phyloP scores from a whole-genome alignment of 176 grass and related monocot genomes.

The Oryza punctata region DNA sequence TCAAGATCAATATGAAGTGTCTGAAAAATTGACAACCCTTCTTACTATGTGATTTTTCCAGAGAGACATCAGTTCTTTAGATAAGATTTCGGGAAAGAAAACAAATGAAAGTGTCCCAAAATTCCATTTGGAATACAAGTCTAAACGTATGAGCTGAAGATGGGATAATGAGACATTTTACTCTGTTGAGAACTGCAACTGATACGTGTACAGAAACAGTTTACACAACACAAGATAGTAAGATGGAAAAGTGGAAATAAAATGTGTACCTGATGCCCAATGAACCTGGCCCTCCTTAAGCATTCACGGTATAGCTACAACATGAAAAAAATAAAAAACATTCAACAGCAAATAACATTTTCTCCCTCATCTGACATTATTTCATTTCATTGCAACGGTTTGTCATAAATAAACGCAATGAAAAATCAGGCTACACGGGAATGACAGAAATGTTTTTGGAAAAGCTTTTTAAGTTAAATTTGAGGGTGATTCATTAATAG shows the following conservation, averaged over 20 bases:
- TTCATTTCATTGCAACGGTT: not conserved
- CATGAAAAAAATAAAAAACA: conserved; percentile 19
- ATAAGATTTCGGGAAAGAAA: not conserved
- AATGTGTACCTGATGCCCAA: conserved; percentile 63
- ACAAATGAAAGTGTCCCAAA: not conserved
- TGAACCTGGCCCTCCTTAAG: conserved; percentile 68
- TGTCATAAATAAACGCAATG: not conserved
- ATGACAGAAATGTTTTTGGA: not conserved
- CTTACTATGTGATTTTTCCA: not conserved
- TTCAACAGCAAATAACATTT: conserved; percentile 1
- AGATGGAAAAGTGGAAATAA: not conserved
- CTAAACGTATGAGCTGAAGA: not conserved
- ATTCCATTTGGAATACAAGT: not conserved
- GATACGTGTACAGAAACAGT: conserved; percentile 8
- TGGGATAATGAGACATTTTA: not conserved
- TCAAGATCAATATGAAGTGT: not conserved
- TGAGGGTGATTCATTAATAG: not conserved
- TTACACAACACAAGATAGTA: not conserved
- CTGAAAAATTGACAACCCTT: not conserved
- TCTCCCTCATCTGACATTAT: not conserved
- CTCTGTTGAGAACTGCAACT: not conserved
- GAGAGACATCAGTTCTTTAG: not conserved
- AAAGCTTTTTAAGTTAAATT: conserved; percentile 30
- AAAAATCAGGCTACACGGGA: not conserved
- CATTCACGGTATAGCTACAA: conserved; percentile 66